Percentiles rank a stretch among this genome's conserved stretches.
These are phyloP conservation scores for Nakazawaea pomicola DNA, from an alignment of 805 yeast species.

Conservation along the genomic window DNA sequence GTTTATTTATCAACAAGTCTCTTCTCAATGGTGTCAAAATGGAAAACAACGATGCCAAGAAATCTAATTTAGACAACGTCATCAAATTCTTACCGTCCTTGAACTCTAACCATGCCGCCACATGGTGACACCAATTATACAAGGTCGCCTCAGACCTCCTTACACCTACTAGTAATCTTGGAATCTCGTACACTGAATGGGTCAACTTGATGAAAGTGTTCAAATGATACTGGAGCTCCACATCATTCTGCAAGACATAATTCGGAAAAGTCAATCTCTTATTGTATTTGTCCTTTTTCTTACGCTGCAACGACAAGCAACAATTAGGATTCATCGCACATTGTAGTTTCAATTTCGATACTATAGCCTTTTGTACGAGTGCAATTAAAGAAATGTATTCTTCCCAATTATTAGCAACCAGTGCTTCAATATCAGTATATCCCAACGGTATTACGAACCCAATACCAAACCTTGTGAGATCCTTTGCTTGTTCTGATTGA, in stretches of 20 bases:
- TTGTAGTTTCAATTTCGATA: constrained; percentile 6
- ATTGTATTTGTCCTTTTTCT: constrained; percentile 19
- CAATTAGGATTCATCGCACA: constrained; percentile 2
- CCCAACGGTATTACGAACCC: constrained; percentile 45
- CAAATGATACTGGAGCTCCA: constrained; percentile 35
- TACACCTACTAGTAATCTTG: constrained; percentile 39
- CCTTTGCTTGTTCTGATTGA: constrained; percentile 17
- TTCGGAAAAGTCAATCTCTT: constrained; percentile 33
- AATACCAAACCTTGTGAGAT: constrained; percentile 35
- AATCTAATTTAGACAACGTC: constrained; percentile 21
- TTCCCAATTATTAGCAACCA: constrained; percentile 45
- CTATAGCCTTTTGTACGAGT: constrained; percentile 25
- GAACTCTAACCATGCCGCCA: constrained; percentile 50
- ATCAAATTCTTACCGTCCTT: constrained; percentile 36
- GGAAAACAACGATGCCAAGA: constrained; percentile 43
- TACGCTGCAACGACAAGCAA: neutral
- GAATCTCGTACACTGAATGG: constrained; percentile 36
- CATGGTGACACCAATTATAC: constrained; percentile 47
- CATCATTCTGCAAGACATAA: constrained; percentile 36
- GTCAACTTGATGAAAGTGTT: constrained; percentile 32
- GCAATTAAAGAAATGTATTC: constrained; percentile 37
- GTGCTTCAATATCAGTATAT: constrained; percentile 30
- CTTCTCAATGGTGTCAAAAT: constrained; percentile 36
- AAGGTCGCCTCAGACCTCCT: constrained; percentile 34
- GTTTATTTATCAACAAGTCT: constrained; percentile 29